A percentile compares a stretch with the other conserved stretches of the same genome.
Evolutionary conservation across 1,284 basidiomycete species (phyloP).

Genomic region (Mycosarcoma maydis): DNA sequence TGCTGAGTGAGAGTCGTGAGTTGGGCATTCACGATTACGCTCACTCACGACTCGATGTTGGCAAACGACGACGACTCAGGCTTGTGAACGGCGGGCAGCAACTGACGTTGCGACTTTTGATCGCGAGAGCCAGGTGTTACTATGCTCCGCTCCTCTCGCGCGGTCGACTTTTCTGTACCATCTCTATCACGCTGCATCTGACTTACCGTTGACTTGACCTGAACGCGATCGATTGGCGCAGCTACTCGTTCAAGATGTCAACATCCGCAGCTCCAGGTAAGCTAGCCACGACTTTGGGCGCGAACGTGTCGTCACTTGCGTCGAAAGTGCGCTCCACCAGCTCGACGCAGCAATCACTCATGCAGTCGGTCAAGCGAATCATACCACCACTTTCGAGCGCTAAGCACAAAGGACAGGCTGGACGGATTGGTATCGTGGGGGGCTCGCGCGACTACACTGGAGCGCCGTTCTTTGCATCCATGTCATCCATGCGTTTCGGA

Average conservation of each 20-base stretch:
- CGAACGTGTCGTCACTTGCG: slow-evolving; percentile 13
- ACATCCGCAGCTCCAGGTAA: slow-evolving; percentile 17
- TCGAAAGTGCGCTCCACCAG: slow-evolving; percentile 6
- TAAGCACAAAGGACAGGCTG: slow-evolving; percentile 95
- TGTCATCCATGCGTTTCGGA: slow-evolving; percentile 69
- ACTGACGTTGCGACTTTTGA: background rate
- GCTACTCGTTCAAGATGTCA: slow-evolving; percentile 11
- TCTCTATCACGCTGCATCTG: no score
- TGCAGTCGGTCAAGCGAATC: slow-evolving; percentile 73
- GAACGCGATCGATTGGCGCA: no score
- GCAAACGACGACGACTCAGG: no score
- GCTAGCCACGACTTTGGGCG: slow-evolving; percentile 8
- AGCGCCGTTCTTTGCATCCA: slow-evolving; percentile 79
- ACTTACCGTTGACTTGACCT: no score
- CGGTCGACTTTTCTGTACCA: no score
- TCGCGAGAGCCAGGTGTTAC: no score
- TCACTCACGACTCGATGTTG: no score
- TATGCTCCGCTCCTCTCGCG: no score
- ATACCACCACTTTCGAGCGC: slow-evolving; percentile 85
- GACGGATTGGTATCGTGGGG: slow-evolving; percentile 91
- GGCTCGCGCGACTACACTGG: slow-evolving; percentile 95
- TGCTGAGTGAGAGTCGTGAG: slow-evolving; percentile 40
- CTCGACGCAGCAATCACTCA: slow-evolving; percentile 16
- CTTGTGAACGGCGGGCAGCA: background rate
- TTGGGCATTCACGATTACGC: no score